Conservation (phyloP, 306 rosid species). For the Phaseolus lunatus region DNA sequence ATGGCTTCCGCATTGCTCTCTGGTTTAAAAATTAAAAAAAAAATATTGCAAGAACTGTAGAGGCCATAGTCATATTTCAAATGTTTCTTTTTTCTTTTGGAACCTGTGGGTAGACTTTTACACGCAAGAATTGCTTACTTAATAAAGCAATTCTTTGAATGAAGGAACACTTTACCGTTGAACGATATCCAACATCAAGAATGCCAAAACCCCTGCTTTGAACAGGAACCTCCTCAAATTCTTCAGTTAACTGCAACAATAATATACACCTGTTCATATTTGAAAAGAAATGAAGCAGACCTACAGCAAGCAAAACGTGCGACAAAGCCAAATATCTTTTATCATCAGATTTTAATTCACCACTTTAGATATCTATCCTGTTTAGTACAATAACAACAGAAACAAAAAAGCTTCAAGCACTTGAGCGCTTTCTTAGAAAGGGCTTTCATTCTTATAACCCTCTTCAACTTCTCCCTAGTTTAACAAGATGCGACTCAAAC, state of each 20-base stretch:
- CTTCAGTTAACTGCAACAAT: slow-evolving; percentile 80
- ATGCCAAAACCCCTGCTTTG: slow-evolving; percentile 98
- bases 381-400: not conserved
- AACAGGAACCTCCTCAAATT: slow-evolving; percentile 92
- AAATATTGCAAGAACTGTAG: slow-evolving; percentile 30
- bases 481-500: slow-evolving; percentile 27
- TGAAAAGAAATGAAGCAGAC: slow-evolving; percentile 33
- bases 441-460: not conserved
- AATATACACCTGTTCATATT: not conserved
- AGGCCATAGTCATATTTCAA: not conserved
- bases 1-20: slow-evolving; percentile 17
- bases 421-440: not conserved
- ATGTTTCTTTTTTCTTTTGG: slow-evolving; percentile 15
- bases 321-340: not conserved
- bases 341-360: slow-evolving; percentile 4
- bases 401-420: not conserved
- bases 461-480: slow-evolving; percentile 14
- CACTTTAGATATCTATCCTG: slow-evolving; percentile 16
- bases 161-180: slow-evolving; percentile 60
- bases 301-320: slow-evolving; percentile 28
- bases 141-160: slow-evolving; percentile 27
- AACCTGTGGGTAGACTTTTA: not conserved
- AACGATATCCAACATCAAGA: slow-evolving; percentile 96
- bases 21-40: not conserved
- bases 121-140: slow-evolving; percentile 30